A percentile compares a stretch with the other conserved stretches of the same genome.
Evolutionary conservation across 2,329 filamentous ascomycete species (phyloP).

Genomic region (Apiospora koreana): DNA sequence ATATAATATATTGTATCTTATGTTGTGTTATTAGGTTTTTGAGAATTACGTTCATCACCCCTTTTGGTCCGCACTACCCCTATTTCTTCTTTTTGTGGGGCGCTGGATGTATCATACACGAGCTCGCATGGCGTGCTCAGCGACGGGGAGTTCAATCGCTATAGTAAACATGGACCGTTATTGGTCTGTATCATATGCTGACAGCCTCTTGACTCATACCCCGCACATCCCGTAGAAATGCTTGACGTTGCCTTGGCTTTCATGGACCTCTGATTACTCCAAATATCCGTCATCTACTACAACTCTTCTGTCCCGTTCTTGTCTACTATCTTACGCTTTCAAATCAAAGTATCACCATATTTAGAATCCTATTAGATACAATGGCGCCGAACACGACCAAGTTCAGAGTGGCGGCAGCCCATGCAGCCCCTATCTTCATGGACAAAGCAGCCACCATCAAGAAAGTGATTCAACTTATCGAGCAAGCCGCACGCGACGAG

Average conservation of each 20-base stretch:
- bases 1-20: neutral
- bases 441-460: conserved; percentile 21
- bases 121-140: neutral
- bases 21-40: neutral
- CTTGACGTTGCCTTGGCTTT: neutral
- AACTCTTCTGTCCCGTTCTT: neutral
- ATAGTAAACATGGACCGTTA: neutral
- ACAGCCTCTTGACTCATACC: neutral
- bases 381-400: conserved; percentile 7
- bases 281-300: neutral
- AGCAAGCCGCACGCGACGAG: conserved; percentile 5
- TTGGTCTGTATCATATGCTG: neutral
- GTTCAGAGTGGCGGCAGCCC: conserved; percentile 20
- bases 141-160: neutral
- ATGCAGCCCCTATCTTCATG: conserved; percentile 23
- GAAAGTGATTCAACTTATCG: conserved; percentile 19
- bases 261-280: neutral
- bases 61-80: neutral
- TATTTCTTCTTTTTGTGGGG: neutral
- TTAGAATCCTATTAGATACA: neutral
- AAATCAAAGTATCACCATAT: no score
- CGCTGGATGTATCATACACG: neutral
- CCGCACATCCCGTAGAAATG: neutral
- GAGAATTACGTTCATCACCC: neutral
- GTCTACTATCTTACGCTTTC: no score